Conservation (phyloP, 2,329 filamentous ascomycete species). For the Neonectria hederae region DNA sequence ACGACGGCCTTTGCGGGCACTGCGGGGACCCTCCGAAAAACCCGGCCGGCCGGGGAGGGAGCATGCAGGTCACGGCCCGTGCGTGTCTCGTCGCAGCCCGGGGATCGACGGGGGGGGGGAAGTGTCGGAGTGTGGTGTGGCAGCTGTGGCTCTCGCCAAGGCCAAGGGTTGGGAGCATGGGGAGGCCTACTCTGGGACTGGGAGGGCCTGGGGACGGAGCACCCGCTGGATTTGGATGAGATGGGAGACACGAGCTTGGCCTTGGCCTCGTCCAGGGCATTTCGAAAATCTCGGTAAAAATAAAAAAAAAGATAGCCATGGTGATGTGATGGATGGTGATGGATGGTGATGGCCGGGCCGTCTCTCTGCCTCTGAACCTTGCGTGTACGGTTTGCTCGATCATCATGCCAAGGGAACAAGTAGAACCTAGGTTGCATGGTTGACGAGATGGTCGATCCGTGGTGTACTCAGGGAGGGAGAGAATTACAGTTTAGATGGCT, state of each 20-base stretch:
- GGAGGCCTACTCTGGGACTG: background rate
- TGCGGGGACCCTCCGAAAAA: slow-evolving; percentile 22
- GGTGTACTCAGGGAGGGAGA: background rate
- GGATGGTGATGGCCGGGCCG: slow-evolving; percentile 8
- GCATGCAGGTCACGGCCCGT: slow-evolving; percentile 35
- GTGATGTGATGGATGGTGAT: background rate
- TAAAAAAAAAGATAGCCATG: slow-evolving; percentile 19
- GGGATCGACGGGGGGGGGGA: slow-evolving; percentile 26
- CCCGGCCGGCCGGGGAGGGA: slow-evolving; percentile 26
- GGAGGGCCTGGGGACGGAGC: slow-evolving; percentile 9
- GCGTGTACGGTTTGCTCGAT: background rate
- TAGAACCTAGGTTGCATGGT: background rate
- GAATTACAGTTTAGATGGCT: background rate
- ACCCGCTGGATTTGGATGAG: slow-evolving; percentile 13
- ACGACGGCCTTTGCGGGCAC: slow-evolving; percentile 31
- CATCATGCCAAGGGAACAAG: background rate
- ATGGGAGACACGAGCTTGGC: background rate
- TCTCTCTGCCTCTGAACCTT: slow-evolving; percentile 15
- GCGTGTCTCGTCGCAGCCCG: slow-evolving; percentile 36
- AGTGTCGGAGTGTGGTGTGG: slow-evolving; percentile 42
- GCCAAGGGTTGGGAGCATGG: slow-evolving; percentile 9
- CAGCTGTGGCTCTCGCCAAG: slow-evolving; percentile 37
- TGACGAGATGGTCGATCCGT: background rate
- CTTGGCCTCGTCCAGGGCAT: background rate
- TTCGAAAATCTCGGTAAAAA: slow-evolving; percentile 5